Evolutionary conservation across 106 monocot genomes (phyloP).

Genomic region (Dactylorhiza incarnata): DNA sequence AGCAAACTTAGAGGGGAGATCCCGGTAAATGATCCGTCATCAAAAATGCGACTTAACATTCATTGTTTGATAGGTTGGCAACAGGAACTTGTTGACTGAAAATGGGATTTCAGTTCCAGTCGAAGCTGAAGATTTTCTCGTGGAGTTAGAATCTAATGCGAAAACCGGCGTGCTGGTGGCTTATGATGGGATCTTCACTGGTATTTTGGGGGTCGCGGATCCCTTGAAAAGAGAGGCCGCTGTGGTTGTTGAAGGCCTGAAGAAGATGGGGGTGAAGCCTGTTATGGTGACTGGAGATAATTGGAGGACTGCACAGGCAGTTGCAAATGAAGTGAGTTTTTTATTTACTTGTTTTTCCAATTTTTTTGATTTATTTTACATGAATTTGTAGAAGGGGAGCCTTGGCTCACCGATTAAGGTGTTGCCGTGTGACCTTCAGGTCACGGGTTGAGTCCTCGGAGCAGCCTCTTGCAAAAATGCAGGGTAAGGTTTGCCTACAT

Average conservation of each 20-base stretch:
- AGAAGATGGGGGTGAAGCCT: constrained; percentile 69
- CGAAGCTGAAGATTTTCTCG: constrained; percentile 67
- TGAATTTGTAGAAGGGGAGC: neutral
- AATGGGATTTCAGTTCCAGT: constrained; percentile 45
- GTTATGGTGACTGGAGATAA: constrained; percentile 99
- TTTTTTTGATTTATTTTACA: neutral
- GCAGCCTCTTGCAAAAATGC: too few relatives aligned
- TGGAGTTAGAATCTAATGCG: constrained; percentile 59
- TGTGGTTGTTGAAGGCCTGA: constrained; percentile 77
- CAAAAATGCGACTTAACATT: neutral
- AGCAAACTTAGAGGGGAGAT: too few relatives aligned
- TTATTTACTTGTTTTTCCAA: neutral
- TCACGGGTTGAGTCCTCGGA: too few relatives aligned
- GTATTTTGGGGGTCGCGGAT: constrained; percentile 72
- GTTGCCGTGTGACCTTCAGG: too few relatives aligned
- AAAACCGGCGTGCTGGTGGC: constrained; percentile 85
- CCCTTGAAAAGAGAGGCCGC: constrained; percentile 92
- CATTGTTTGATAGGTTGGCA: constrained; percentile 56
- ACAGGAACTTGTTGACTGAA: constrained; percentile 64
- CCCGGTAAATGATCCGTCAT: too few relatives aligned
- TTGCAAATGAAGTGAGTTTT: constrained; percentile 73
- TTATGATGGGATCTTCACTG: constrained; percentile 52
- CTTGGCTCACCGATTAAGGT: too few relatives aligned
- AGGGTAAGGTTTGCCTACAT: too few relatives aligned
- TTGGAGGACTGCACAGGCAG: constrained; percentile 77